Percentiles rank a stretch among this genome's conserved stretches.
Conservation (phyloP, 2,329 filamentous ascomycete species). For the Alternaria sp. region DNA sequence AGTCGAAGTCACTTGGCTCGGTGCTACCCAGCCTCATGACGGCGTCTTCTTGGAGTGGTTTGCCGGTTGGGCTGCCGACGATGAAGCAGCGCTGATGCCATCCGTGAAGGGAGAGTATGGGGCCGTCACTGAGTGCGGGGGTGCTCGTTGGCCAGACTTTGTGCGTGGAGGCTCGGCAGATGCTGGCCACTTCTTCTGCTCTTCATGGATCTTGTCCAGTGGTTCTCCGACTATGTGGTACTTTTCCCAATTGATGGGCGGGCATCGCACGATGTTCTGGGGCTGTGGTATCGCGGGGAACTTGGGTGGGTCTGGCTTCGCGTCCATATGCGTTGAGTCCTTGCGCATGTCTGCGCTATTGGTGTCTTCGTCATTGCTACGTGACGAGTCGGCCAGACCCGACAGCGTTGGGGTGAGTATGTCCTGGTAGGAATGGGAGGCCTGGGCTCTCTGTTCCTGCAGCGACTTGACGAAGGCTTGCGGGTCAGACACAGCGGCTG, state of each 20-base stretch:
- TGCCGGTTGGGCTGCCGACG: constrained; percentile 34
- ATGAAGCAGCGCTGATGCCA: constrained; percentile 47
- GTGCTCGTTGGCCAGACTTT: constrained; percentile 51
- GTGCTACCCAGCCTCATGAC: constrained; percentile 15
- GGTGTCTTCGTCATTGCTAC: constrained; percentile 32
- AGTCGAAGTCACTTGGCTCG: constrained; percentile 5
- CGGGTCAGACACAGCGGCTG: constrained; percentile 74
- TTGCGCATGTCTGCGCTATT: constrained; percentile 36
- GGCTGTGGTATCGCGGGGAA: constrained; percentile 77
- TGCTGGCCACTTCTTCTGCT: constrained; percentile 68
- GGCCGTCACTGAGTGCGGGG: constrained; percentile 64
- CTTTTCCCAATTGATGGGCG: constrained; percentile 92
- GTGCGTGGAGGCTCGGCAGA: constrained; percentile 51
- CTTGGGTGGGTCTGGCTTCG: constrained; percentile 20
- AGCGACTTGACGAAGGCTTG: constrained; percentile 76
- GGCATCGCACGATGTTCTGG: constrained; percentile 85
- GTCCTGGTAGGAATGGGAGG: constrained; percentile 39
- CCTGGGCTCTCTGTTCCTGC: constrained; percentile 62
- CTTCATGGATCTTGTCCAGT: constrained; percentile 83
- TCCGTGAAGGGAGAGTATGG: constrained; percentile 69
- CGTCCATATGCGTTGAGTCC: constrained; percentile 36
- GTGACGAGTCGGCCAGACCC: constrained; percentile 44
- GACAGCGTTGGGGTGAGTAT: constrained; percentile 51
- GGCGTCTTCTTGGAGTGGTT: constrained; percentile 48
- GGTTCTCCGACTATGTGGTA: constrained; percentile 90